Conservation (phyloP, 1,284 basidiomycete species). For the Melanopsichium pennsylvanicum region DNA sequence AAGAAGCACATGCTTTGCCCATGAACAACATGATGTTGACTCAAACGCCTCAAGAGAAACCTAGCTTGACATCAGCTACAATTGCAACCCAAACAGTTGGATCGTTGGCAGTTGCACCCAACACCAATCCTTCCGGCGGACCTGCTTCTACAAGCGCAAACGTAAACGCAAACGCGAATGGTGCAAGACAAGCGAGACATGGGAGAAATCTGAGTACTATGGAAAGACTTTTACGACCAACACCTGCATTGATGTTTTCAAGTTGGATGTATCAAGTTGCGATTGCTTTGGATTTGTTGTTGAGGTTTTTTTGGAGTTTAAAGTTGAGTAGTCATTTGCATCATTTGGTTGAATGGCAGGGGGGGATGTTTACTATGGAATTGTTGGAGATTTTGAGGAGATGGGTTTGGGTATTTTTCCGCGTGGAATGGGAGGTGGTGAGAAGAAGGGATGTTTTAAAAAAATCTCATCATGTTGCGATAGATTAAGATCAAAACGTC, state of each 20-base stretch:
- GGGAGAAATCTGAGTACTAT: constrained; percentile 15
- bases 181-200: neutral
- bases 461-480: constrained; percentile 7
- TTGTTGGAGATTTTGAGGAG: constrained; percentile 85
- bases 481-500: constrained; percentile 7
- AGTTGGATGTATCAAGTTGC: constrained; percentile 80
- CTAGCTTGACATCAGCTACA: no score
- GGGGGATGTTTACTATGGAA: constrained; percentile 88
- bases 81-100: neutral
- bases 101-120: constrained; percentile 1
- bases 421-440: constrained; percentile 74
- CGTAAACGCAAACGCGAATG: neutral
- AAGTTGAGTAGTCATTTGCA: constrained; percentile 89
- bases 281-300: constrained; percentile 82
- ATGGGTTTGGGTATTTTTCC: constrained; percentile 96
- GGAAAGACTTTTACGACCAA: constrained; percentile 21
- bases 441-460: constrained; percentile 7
- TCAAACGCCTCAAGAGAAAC: no score
- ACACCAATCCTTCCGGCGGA: constrained; percentile 5
- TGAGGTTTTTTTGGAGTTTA: constrained; percentile 93
- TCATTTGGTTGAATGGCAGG: constrained; percentile 80
- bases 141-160: no score
- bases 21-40: constrained; percentile 19
- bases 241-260: constrained; percentile 25
- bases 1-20: constrained; percentile 13